Evolutionary conservation across 2,329 filamentous ascomycete species (phyloP).

Genomic region (Aspergillus flavus): DNA sequence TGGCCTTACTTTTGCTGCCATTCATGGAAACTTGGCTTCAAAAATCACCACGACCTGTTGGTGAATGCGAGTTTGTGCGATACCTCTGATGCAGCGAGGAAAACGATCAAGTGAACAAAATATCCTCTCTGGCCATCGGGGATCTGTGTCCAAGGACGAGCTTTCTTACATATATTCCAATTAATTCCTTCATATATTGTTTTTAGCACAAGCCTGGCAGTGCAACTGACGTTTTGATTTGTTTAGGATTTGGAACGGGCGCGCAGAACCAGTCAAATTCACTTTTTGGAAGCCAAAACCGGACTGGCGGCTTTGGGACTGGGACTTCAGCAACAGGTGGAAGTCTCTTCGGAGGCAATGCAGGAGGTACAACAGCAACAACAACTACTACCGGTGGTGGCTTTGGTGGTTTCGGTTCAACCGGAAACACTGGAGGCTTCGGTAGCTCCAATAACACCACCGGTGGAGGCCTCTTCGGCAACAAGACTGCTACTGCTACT

Average conservation of each 20-base stretch:
- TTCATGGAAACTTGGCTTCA: neutral
- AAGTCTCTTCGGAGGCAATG: conserved; percentile 36
- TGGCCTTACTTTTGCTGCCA: neutral
- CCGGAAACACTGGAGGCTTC: conserved; percentile 32
- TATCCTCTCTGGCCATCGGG: neutral
- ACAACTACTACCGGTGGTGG: conserved; percentile 25
- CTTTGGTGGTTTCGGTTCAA: conserved; percentile 30
- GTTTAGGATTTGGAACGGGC: conserved; percentile 41
- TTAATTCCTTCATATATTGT: conserved; percentile 8
- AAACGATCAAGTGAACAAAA: neutral
- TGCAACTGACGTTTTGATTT: conserved; percentile 21
- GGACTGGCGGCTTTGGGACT: conserved; percentile 35
- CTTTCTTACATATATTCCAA: neutral
- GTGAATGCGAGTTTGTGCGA: neutral
- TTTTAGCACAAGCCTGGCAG: neutral
- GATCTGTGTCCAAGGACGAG: conserved; percentile 11
- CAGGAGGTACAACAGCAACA: conserved; percentile 14
- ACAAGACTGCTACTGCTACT: conserved; percentile 12
- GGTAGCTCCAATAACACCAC: conserved; percentile 34
- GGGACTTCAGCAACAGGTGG: conserved; percentile 32
- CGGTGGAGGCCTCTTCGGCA: conserved; percentile 32
- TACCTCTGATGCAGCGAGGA: neutral
- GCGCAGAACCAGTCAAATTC: conserved; percentile 36
- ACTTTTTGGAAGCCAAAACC: conserved; percentile 40
- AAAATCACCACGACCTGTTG: neutral